phyloP scores from a whole-genome alignment of 179 eudicot genomes.

The Nepenthes alata region DNA sequence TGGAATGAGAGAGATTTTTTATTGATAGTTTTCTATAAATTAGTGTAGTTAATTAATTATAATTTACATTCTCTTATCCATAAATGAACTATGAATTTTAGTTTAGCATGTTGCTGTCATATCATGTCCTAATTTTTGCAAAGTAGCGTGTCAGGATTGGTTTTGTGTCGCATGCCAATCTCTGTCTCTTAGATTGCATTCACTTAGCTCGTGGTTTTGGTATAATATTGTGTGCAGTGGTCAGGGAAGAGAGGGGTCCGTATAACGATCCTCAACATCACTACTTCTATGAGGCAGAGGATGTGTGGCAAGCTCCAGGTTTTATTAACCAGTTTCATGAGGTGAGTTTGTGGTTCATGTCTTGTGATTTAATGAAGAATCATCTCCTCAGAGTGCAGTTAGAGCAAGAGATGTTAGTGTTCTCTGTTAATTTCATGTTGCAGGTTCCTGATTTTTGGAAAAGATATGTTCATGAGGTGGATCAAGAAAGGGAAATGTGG shows the following conservation, averaged over 20 bases:
- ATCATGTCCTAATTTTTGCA: too few relatives aligned
- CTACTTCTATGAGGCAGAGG: conserved; percentile 79
- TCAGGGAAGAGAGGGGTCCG: conserved; percentile 79
- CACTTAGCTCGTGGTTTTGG: background rate
- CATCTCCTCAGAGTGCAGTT: background rate
- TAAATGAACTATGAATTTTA: too few relatives aligned
- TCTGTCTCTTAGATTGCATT: too few relatives aligned
- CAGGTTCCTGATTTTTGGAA: conserved; percentile 98
- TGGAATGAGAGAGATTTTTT: too few relatives aligned
- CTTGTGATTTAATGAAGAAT: background rate
- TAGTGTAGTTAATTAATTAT: too few relatives aligned
- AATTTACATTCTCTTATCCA: too few relatives aligned
- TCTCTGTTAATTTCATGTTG: background rate
- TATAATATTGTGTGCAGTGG: conserved; percentile 41
- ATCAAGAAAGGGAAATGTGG: conserved; percentile 90
- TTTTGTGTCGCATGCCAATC: background rate
- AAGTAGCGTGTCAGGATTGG: too few relatives aligned
- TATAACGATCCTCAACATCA: conserved; percentile 93
- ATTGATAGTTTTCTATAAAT: too few relatives aligned
- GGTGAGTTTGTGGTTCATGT: conserved; percentile 22
- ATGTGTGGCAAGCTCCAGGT: conserved; percentile 94
- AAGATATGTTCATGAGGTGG: conserved; percentile 69
- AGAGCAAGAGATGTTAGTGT: background rate
- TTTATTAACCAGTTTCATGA: conserved; percentile 87
- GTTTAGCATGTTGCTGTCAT: too few relatives aligned